These are phyloP conservation scores for Pseudopediastrum boryanum DNA, from an alignment of 139 green algal genomes.

Conservation along the genomic window DNA sequence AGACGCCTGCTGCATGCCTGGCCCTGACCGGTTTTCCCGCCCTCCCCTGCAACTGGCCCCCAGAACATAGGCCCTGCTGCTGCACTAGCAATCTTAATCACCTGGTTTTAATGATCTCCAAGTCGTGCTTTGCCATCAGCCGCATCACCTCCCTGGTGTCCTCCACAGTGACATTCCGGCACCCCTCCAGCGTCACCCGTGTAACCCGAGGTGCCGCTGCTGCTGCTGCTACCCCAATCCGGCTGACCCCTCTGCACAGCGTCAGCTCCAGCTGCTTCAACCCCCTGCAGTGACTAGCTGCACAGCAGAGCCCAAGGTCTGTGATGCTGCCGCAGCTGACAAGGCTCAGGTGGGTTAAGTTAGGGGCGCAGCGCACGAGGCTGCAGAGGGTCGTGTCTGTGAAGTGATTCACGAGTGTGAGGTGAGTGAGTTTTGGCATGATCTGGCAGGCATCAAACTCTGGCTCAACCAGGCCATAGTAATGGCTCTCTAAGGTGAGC, in stretches of 20 bases:
- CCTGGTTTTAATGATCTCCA: constrained; percentile 9
- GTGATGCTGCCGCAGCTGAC: not conserved
- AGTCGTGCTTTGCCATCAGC: not conserved
- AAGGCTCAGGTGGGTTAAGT: not conserved
- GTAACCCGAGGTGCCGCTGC: not conserved
- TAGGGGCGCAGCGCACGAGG: not conserved
- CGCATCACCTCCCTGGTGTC: constrained; percentile 1
- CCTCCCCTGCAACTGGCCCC: too few species aligned
- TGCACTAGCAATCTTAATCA: too few species aligned
- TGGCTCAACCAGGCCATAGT: constrained; percentile 3
- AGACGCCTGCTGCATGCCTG: too few species aligned
- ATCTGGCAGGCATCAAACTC: not conserved
- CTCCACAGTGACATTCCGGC: constrained; percentile 12
- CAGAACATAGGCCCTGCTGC: too few species aligned
- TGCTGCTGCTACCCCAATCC: constrained; percentile 18
- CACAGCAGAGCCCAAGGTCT: not conserved
- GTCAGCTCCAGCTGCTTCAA: not conserved
- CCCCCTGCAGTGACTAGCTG: not conserved
- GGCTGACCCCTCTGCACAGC: constrained; percentile 7
- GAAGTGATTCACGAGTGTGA: constrained; percentile 23
- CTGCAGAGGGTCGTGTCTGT: not conserved
- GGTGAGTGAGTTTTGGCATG: not conserved
- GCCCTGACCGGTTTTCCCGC: too few species aligned
- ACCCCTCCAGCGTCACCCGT: constrained; percentile 13
- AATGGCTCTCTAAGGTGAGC: not conserved